Conservation (phyloP, 352 stramenopile genomes). For the Phytophthora quininea region DNA sequence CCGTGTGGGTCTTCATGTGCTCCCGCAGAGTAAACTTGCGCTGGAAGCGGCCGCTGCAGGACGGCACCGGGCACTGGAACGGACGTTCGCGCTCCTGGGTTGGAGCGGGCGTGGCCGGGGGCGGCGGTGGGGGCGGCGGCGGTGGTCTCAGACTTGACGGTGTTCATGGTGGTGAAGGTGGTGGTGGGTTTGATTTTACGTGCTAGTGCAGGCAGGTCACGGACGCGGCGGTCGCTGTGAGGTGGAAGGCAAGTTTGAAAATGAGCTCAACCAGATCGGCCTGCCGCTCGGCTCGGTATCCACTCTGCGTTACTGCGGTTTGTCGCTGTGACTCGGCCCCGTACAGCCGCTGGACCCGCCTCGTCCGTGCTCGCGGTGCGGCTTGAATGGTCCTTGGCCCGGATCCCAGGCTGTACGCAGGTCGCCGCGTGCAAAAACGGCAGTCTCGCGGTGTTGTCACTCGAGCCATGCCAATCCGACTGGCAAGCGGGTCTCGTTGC, state of each 20-base stretch:
- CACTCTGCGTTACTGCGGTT: conserved; percentile 33
- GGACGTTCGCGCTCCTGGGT: conserved; percentile 40
- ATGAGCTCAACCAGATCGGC: conserved; percentile 37
- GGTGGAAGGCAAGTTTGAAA: conserved; percentile 50
- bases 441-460: conserved; percentile 33
- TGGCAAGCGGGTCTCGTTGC: not conserved
- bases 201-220: conserved; percentile 26
- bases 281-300: conserved; percentile 18
- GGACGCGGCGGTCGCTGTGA: conserved; percentile 32
- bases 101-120: not conserved
- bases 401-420: conserved; percentile 31
- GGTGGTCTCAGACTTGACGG: conserved; percentile 17
- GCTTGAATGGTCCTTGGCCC: conserved; percentile 38
- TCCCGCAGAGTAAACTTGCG: conserved; percentile 79
- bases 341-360: conserved; percentile 27
- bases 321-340: conserved; percentile 40
- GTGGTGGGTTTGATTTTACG: conserved; percentile 25
- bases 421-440: conserved; percentile 28
- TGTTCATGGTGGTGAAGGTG: conserved; percentile 30
- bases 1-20: conserved; percentile 85
- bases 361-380: conserved; percentile 33
- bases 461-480: conserved; percentile 11
- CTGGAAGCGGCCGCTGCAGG: conserved; percentile 59
- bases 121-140: conserved; percentile 2
- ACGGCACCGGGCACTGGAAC: conserved; percentile 47